These are phyloP conservation scores for Yamadazyma kanchanaburiensis DNA, from an alignment of 1,139 yeast species.

Conservation along the genomic window DNA sequence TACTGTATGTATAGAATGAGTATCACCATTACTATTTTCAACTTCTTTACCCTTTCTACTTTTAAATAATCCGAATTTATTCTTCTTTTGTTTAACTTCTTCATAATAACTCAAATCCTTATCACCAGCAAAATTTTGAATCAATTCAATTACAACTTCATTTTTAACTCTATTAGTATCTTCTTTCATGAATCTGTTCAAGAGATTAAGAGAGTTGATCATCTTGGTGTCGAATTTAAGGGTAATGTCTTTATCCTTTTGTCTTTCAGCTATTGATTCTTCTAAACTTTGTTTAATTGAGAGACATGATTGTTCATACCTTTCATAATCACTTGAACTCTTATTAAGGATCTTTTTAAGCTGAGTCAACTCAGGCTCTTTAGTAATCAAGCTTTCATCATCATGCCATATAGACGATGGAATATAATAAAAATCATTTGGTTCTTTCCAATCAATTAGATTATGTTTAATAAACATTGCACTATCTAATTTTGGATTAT, in stretches of 20 bases:
- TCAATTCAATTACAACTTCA: conserved; percentile 88
- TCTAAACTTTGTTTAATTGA: conserved; percentile 50
- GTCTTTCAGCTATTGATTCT: conserved; percentile 38
- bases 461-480: conserved; percentile 95
- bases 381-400: conserved; percentile 71
- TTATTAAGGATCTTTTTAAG: conserved; percentile 58
- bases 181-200: conserved; percentile 64
- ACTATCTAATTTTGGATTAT: conserved; percentile 72
- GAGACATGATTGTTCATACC: conserved; percentile 40
- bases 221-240: conserved; percentile 55
- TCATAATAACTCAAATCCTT: conserved; percentile 56
- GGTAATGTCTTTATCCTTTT: conserved; percentile 30
- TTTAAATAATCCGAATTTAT: conserved; percentile 50
- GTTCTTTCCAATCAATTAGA: conserved; percentile 72
- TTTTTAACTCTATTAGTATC: conserved; percentile 72
- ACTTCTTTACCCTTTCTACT: conserved; percentile 18
- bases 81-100: conserved; percentile 46
- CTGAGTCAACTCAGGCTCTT: conserved; percentile 61
- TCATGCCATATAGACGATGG: conserved; percentile 98
- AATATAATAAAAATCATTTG: conserved; percentile 75
- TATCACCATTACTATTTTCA: conserved; percentile 9
- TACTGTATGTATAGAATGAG: conserved; percentile 26
- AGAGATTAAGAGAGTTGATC: conserved; percentile 48
- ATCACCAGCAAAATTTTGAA: conserved; percentile 82
- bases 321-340: conserved; percentile 45